Conservation (phyloP, 2,329 filamentous ascomycete species). For the Xylariaceae sp. region DNA sequence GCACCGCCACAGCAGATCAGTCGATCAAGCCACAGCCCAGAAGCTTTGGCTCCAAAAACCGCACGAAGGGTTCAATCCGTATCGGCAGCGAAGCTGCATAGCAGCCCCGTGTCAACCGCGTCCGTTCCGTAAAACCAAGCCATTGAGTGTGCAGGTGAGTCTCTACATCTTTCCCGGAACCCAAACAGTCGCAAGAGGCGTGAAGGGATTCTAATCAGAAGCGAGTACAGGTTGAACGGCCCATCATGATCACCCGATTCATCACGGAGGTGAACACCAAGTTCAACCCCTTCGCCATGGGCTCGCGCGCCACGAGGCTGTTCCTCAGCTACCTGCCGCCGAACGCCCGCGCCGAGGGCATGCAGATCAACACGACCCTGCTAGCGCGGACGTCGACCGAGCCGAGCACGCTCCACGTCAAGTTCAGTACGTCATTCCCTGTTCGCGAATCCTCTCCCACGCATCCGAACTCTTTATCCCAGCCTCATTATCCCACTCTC, state of each 20-base stretch:
- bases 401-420: constrained; percentile 65
- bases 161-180: too few species aligned
- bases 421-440: constrained; percentile 66
- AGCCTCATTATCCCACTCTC: neutral
- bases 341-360: constrained; percentile 64
- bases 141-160: constrained; percentile 5
- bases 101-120: neutral
- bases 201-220: neutral
- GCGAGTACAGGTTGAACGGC: neutral
- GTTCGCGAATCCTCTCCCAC: neutral
- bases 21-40: constrained; percentile 14
- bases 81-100: neutral
- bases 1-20: constrained; percentile 6
- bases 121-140: neutral
- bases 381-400: constrained; percentile 65
- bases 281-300: constrained; percentile 86
- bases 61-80: neutral
- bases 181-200: neutral
- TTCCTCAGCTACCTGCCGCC: constrained; percentile 83
- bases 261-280: constrained; percentile 79
- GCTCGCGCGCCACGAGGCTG: constrained; percentile 75
- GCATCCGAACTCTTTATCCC: too few species aligned
- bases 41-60: constrained; percentile 11
- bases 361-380: constrained; percentile 73
- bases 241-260: constrained; percentile 74